Evolutionary conservation across 306 rosid genomes (phyloP), one percentile per base, ranked within the genome.

Genomic region (Lathyrus oleraceus): DNA sequence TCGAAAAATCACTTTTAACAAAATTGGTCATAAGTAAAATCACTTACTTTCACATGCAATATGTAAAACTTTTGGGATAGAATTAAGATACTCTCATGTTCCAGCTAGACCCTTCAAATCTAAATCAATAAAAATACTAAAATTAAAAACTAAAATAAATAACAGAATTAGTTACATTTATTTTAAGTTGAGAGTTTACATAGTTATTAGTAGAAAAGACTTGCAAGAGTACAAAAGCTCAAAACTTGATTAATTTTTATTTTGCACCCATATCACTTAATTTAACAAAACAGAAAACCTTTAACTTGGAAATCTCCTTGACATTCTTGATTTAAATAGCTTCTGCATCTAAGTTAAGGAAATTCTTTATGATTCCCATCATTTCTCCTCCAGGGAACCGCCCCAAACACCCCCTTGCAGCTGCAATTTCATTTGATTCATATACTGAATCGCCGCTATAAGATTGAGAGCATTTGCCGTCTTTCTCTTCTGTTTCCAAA

Each of bases 341-440:
- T 78, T 43, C 74, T 9, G 60, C 75, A 75, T 85, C 74, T 49
- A 87, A 28, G 57, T 82, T 43, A 21, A 88, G 72, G 63, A 88
- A 85, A 57, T 79, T 87, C 81, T 81, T 88, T 78, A 94, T 84
- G 44, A 94, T 68, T 56, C 96, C 96, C 99, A 94, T 91, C 99
- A 94, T 94, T 75, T 94, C 96, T 53, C 89, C 92, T 1, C 99
- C 97, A 1, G 96, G 96, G 52, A 94, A 87, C 56, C 99, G 96
- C 43, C 99, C 97, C 28, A 91, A 87, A 59, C 96, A 90, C 9
- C 99, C 98, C 56, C 83, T 88, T 44, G 97, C 90, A 27, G 89
- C 96, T 0, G 92, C 85, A 53, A 91, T 76, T 76, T 94, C 96
- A 40, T 84, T 76, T 8, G 87, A 82, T 76, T 90, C 91, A 4